A percentile compares a stretch with the other conserved stretches of the same genome.
phyloP scores from a whole-genome alignment of 805 yeast species.

The Metschnikowia kofuensis region DNA sequence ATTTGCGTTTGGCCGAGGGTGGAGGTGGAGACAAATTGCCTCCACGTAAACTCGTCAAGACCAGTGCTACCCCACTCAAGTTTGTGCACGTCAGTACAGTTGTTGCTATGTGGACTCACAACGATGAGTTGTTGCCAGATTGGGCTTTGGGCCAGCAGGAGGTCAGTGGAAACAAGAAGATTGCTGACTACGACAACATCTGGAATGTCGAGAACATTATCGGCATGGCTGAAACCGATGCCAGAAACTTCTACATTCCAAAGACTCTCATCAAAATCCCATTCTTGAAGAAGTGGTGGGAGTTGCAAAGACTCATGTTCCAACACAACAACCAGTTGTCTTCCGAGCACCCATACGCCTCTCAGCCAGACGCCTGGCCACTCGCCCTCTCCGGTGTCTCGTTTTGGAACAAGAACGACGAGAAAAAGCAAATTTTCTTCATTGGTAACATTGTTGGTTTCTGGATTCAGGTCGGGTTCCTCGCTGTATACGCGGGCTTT shows the following conservation, averaged over 20 bases:
- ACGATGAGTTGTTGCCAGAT: conserved; percentile 80
- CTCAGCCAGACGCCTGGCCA: conserved; percentile 92
- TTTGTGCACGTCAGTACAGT: conserved; percentile 80
- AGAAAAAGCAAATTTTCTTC: conserved; percentile 76
- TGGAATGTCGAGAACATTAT: conserved; percentile 78
- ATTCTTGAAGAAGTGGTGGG: conserved; percentile 85
- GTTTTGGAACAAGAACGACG: conserved; percentile 81
- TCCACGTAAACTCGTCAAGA: conserved; percentile 52
- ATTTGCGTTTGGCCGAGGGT: conserved; percentile 51
- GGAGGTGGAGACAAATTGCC: conserved; percentile 39
- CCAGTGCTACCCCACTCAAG: conserved; percentile 67
- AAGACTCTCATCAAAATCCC: conserved; percentile 61
- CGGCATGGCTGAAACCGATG: conserved; percentile 50
- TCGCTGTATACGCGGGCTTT: conserved; percentile 62
- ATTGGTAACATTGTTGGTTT: conserved; percentile 89
- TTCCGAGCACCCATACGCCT: conserved; percentile 92
- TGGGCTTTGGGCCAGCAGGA: conserved; percentile 95
- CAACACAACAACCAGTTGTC: conserved; percentile 84
- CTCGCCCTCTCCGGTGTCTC: conserved; percentile 86
- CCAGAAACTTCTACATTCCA: conserved; percentile 62
- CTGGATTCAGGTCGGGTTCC: conserved; percentile 72
- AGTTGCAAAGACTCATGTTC: conserved; percentile 86
- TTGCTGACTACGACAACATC: conserved; percentile 59
- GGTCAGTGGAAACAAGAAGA: conserved; percentile 89
- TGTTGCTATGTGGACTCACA: conserved; percentile 93